Percentiles rank a stretch among this genome's conserved stretches.
phyloP scores from a whole-genome alignment of 2,329 filamentous ascomycete species.

The Nemania sp. region DNA sequence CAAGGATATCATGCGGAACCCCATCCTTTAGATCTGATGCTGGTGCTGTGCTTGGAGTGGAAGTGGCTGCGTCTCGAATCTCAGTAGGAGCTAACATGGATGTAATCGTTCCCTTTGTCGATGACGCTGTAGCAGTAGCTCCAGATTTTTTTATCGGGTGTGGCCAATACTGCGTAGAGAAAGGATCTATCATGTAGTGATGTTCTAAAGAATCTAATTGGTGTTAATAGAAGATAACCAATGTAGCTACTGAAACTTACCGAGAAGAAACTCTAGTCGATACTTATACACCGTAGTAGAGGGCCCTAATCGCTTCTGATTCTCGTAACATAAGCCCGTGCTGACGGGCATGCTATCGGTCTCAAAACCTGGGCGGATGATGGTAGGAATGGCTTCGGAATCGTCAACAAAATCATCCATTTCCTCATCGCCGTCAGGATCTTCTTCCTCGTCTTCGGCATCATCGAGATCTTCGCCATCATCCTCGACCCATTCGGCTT shows the following conservation, averaged over 20 bases:
- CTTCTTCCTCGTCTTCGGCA: constrained; percentile 76
- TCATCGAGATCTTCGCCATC: constrained; percentile 67
- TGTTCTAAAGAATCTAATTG: constrained; percentile 59
- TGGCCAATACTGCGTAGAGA: constrained; percentile 83
- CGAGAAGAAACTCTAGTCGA: constrained; percentile 79
- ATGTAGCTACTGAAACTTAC: constrained; percentile 60
- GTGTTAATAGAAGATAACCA: constrained; percentile 39
- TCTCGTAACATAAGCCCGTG: constrained; percentile 88
- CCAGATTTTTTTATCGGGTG: constrained; percentile 54
- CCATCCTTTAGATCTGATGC: constrained; percentile 50
- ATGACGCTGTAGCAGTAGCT: constrained; percentile 25
- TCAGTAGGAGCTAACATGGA: constrained; percentile 44
- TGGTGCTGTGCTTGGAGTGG: constrained; percentile 23
- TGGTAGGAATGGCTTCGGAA: constrained; percentile 71
- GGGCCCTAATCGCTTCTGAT: constrained; percentile 60
- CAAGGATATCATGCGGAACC: constrained; percentile 70
- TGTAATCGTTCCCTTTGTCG: constrained; percentile 28
- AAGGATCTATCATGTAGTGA: constrained; percentile 79
- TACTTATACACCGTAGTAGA: constrained; percentile 68
- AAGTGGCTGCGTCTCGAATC: constrained; percentile 32
- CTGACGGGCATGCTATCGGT: constrained; percentile 78
- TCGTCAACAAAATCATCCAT: constrained; percentile 93
- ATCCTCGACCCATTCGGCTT: constrained; percentile 86
- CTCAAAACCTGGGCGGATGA: constrained; percentile 57
- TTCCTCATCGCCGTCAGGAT: constrained; percentile 78